Base-by-base conservation (phyloP, 352 stramenopile genomes). In the Phytophthora tentaculata region DNA sequence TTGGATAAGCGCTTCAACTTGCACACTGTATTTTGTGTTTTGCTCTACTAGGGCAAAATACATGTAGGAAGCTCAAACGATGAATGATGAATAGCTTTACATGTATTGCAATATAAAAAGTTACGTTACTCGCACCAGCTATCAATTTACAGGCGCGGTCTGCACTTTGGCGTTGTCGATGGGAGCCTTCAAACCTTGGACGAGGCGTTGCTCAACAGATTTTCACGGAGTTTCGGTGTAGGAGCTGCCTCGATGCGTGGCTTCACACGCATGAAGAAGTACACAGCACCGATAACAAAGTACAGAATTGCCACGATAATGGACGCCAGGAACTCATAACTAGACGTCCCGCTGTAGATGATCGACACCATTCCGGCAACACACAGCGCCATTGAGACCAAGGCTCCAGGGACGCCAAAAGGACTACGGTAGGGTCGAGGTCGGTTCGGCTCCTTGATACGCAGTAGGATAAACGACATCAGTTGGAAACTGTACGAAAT, bases 401-500 rank as follows among this genome's bases (percentile, higher is more conserved):
- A 13, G 3, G 81, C 81, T 1, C 81, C 81, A 0, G 76, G 32
- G 7, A 91, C 58, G 29, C 83, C 83, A 57, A 91, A 91, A 10
- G 79, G 79, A 32, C 73, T 85, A 14, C 69, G 64, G 56, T 89
- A 91, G 20, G 83, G 83, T 0, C 81, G 81, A 12, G 60, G 29
- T 16, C 82, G 76, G 7, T 82, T 59, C 7, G 83, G 83, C 22
- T 91, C 83, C 22, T 77, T 74, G 37, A 84, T 47, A 39, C 83
- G 83, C 43, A 91, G 59, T 9, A 59, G 59, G 51, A 91, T 87
- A 61, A 90, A 91, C 22, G 83, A 80, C 5, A 59, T 65, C 22
- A 88, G 57, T 59, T 89, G 83, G 56, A 89, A 80, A 4, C 49
- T 43, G 65, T 91, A 90, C n/a, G 81, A 91, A 62, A 82, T 83